Conservation (phyloP, 1,284 basidiomycete species). For the Sparassis latifolia region DNA sequence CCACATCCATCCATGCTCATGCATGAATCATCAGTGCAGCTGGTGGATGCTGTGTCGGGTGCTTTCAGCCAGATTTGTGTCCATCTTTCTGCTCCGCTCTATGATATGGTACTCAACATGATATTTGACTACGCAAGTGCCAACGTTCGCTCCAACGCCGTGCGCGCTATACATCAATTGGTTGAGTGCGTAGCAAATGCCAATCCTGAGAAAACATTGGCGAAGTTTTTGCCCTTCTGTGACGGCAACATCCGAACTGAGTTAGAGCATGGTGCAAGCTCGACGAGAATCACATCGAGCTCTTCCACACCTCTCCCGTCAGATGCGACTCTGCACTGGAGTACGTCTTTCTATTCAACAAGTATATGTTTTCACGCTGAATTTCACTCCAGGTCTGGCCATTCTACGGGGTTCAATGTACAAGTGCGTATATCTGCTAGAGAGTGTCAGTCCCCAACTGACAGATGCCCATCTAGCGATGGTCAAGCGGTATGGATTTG, state of each 20-base stretch:
- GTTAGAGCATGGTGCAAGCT: slow-evolving; percentile 83
- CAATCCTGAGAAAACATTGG: slow-evolving; percentile 71
- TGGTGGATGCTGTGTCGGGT: slow-evolving; percentile 62
- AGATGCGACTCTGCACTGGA: slow-evolving; percentile 89
- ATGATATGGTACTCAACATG: slow-evolving; percentile 78
- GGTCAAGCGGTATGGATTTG: slow-evolving; percentile 46
- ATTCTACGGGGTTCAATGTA: slow-evolving; percentile 64
- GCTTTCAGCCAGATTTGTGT: slow-evolving; percentile 76
- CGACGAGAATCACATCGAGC: slow-evolving; percentile 74
- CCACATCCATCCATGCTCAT: background rate
- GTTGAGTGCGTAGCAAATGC: slow-evolving; percentile 84
- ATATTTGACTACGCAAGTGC: slow-evolving; percentile 74
- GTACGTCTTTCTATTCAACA: slow-evolving; percentile 33
- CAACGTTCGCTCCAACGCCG: slow-evolving; percentile 79
- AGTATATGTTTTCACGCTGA: slow-evolving; percentile 2
- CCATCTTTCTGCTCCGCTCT: slow-evolving; percentile 78
- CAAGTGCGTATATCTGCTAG: slow-evolving; percentile 42
- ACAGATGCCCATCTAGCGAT: slow-evolving; percentile 35
- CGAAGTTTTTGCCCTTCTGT: slow-evolving; percentile 74
- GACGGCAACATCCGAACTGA: slow-evolving; percentile 68
- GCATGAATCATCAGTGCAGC: slow-evolving; percentile 38
- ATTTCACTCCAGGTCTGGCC: slow-evolving; percentile 45
- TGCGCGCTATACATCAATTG: slow-evolving; percentile 82
- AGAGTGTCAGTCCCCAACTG: slow-evolving; percentile 2
- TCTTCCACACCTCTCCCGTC: slow-evolving; percentile 66